Base-by-base conservation (phyloP, 768 basidiomycete species). In the Albatrellus ellisii region DNA sequence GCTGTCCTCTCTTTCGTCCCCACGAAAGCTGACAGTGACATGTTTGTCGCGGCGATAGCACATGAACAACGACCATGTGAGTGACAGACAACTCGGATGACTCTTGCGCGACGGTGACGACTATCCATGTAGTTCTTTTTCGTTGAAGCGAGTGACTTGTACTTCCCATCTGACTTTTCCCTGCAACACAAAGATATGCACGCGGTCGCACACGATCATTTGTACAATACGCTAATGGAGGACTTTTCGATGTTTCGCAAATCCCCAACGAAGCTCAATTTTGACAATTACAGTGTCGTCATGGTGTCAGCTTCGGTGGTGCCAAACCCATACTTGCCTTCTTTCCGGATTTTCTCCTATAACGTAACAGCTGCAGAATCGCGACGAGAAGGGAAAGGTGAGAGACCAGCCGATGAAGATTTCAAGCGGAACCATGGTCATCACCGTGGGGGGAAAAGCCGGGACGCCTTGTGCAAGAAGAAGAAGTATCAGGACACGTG, bases 281-380 rank as follows among this genome's bases (percentile, higher is more conserved):
- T 75, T 49, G 77, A 73, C 51, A 67, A 80, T 46, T 87, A 79
- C 52, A 75, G 74, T 3, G 76, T 85, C 26, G 70, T 89, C 47
- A 89, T 86, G 55, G 81, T 88, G 21, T 71, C 73, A 26, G 84
- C 90, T 4, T 73, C 84, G 26, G 75, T 90, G 17, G 81, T 91
- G 42, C 88, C 89, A n/a, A 87, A 87, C 44, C 78, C 78, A 14
- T 95, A 84, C 61, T 59, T 84, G 36, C 87, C 91, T 3, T 71
- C 78, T 12, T 76, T 91, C 53, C 66, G 89, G 50, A 68, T 91
- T 10, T 92, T 77, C 62, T 66, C 75, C 51, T 92, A 89, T 68
- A 92, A 92, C 56, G 64, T 72, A 18, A 76, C 78, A 1, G 73
- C 62, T 2, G 46, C 44, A 32, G 12, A 31, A 40, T n/a, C 6